Base-by-base conservation (phyloP, 2,329 filamentous ascomycete species). In the Aspergillus calidoustus region DNA sequence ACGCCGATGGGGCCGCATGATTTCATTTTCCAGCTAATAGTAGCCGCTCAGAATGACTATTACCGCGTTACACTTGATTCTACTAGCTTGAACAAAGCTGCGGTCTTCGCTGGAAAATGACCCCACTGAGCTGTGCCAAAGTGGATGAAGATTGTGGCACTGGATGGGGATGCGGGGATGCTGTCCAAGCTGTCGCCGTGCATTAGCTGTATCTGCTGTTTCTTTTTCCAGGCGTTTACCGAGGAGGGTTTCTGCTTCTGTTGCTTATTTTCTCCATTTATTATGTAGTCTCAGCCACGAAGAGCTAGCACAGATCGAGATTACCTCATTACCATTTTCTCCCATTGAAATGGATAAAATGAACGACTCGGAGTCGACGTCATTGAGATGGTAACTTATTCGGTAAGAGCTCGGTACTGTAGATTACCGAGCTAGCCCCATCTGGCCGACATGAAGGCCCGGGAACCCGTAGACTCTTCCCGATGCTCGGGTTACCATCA, bases 51-150 rank as follows among this genome's bases (percentile, higher is more conserved):
- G 17, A 17, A 34, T 51, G 41, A 25, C 51, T 15, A 23, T 52
- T 52, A 31, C 43, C 44, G 47, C 44, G 31, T 30, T 30, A 59
- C 13, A 31, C 17, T n/a, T 52, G 34, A 46, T 31, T 41, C 15
- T 41, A 50, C 46, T 57, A 41, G 15, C 46, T 50, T 43, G 7
- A 28, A 41, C 34, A 53, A 48, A 43, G 47, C 28, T 57, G 59
- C 59, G 59, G 57, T 61, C 54, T 49, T 61, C 59, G 59, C 59
- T 47, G 19, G 54, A 54, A 61, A 57, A 19, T 3, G 49, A 43
- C 43, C 31, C 59, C 54, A 61, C 59, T 30, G 15, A 23, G 43
- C 52, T 23, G 28, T 49, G 28, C 17, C 30, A 59, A 31, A 49
- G 50, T 47, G 43, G 49, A 58, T 49, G 55, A 53, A 22, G 55